Evolutionary conservation across 1,284 basidiomycete species (phyloP).

Genomic region (Ceratobasidium theobromae): DNA sequence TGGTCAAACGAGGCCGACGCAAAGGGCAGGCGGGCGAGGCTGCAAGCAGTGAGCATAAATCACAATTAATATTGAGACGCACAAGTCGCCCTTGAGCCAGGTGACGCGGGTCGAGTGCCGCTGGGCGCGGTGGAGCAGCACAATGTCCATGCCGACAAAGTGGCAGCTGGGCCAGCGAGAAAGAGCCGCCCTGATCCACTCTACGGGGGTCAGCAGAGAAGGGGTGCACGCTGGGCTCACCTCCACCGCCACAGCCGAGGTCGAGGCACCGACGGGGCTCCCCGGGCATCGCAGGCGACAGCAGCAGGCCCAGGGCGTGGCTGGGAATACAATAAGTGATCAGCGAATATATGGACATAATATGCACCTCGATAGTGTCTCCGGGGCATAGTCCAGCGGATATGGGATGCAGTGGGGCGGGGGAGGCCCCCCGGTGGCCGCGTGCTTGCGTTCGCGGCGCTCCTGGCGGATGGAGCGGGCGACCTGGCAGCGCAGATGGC

Average conservation of each 20-base stretch:
- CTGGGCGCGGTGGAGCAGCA: constrained; percentile 28
- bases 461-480: constrained; percentile 1
- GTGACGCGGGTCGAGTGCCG: neutral
- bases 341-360: neutral
- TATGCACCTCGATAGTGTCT: constrained; percentile 9
- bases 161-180: constrained; percentile 20
- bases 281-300: neutral
- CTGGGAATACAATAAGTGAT: neutral
- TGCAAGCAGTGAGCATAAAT: too few species aligned
- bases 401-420: neutral
- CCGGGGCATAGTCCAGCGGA: constrained; percentile 24
- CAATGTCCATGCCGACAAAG: constrained; percentile 33
- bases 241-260: constrained; percentile 22
- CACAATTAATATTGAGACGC: too few species aligned
- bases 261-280: constrained; percentile 10
- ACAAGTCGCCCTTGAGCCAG: constrained; percentile 2
- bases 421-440: neutral
- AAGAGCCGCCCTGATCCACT: neutral
- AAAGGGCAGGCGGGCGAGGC: constrained; percentile 32
- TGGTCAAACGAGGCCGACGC: constrained; percentile 22
- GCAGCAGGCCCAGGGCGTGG: constrained; percentile 3
- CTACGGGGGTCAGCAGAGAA: neutral
- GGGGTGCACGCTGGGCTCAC: too few species aligned
- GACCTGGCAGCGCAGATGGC: constrained; percentile 13
- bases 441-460: constrained; percentile 1